These are phyloP conservation scores for Vaccinium myrtillus DNA, from an alignment of 148 eudicot genomes.

Conservation along the genomic window DNA sequence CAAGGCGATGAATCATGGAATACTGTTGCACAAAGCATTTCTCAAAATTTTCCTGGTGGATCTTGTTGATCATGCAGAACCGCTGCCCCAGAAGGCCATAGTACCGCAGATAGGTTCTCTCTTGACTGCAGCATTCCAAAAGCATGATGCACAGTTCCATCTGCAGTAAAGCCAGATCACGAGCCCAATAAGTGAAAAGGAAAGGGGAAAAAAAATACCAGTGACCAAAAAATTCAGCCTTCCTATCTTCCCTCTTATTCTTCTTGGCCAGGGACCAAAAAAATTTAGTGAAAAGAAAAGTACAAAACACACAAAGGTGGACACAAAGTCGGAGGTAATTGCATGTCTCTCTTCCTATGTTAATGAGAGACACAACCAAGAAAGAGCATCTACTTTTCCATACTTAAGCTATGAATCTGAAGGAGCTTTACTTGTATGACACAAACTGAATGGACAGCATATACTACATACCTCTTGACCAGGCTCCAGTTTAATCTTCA, in stretches of 20 bases:
- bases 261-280: background rate
- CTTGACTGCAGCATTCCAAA: conserved; percentile 97
- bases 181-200: background rate
- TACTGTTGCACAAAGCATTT: conserved; percentile 86
- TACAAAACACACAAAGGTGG: background rate
- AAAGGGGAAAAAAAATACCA: background rate
- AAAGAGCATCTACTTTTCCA: background rate
- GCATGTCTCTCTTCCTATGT: background rate
- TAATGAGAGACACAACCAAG: background rate
- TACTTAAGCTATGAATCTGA: background rate
- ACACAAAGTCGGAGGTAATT: background rate
- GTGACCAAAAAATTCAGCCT: background rate
- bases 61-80: conserved; percentile 80
- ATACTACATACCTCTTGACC: conserved; percentile 79
- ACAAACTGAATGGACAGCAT: background rate
- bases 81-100: conserved; percentile 92
- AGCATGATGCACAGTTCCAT: conserved; percentile 94
- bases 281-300: background rate
- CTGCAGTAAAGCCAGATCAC: conserved; percentile 39
- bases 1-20: conserved; percentile 93
- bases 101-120: conserved; percentile 87
- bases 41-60: conserved; percentile 89
- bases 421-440: background rate
- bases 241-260: background rate
- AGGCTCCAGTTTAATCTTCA: conserved; percentile 93